Base-by-base conservation (phyloP, 129 eudicot genomes). In the Chrysanthemum lavandulifolium region DNA sequence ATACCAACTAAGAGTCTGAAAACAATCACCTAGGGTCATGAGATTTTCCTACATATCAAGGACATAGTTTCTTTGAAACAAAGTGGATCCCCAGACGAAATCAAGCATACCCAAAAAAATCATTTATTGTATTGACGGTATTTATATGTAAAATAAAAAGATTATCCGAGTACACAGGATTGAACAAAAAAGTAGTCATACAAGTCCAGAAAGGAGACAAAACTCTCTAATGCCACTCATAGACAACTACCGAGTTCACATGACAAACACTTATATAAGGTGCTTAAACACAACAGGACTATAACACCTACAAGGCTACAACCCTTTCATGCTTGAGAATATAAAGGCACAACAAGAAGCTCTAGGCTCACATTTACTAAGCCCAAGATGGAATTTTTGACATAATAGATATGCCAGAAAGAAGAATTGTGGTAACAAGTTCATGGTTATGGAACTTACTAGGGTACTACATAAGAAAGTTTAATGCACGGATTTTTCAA, bases 281-380 rank as follows among this genome's bases (percentile, higher is more conserved):
- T 49, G 61, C 73, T 68, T 51, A 56, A 51, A 52, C 48, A 52
- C 49, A 68, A n/a, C 29, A 68, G n/a, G 49, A 52, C 29, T 47
- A 13, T 21, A 19, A 19, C 56, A 71, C 23, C 55, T 43, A 13
- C 21, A 71, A 72, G 25, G 25, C 29, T 27, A 27, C 29, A 27
- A 2, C 58, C 13, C 27, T 21, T 21, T 40, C 68, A 47, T 10
- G n/a, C 58, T 47, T 59, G 45, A 72, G 2, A 36, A 60, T 58
- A 60, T 47, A 60, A 59, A 27, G 12, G 68, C 18, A 72, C 13
- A 11, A 72, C 62, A 68, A n/a, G 29, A 45, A 60, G 76, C 76
- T 47, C 67, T 60, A 14, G 49, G 57, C 57, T 23, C 58, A 27
- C 1, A 19, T 59, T 60, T 72, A 23, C 21, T 58, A 31, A 59